Conservation (phyloP, 495 filamentous ascomycete genomes). For the Aspergillus heteromorphus region DNA sequence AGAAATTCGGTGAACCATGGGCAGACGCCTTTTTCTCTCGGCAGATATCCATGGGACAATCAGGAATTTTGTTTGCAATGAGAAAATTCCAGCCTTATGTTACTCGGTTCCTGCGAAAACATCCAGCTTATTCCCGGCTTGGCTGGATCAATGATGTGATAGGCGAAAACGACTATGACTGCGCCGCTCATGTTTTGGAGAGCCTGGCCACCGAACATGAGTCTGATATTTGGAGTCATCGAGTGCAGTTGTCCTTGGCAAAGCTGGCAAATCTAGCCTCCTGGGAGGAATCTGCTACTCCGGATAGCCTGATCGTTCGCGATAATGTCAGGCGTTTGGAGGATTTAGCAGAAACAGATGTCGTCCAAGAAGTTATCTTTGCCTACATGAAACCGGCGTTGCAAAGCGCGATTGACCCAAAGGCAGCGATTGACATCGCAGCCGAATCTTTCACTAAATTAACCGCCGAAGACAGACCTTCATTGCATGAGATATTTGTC, state of each 20-base stretch:
- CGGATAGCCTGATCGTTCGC: slow-evolving; percentile 19
- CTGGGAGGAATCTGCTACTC: slow-evolving; percentile 26
- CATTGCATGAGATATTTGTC: slow-evolving; percentile 58
- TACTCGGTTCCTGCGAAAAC: slow-evolving; percentile 68
- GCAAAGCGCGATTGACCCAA: slow-evolving; percentile 65
- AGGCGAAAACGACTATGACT: slow-evolving; percentile 62
- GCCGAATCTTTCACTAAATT: slow-evolving; percentile 59
- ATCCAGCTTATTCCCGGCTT: slow-evolving; percentile 65
- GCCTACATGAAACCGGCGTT: slow-evolving; percentile 52
- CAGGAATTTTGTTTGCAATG: slow-evolving; percentile 60
- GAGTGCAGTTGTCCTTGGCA: slow-evolving; percentile 81
- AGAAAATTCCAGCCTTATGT: slow-evolving; percentile 60
- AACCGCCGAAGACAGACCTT: slow-evolving; percentile 54
- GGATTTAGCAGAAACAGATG: slow-evolving; percentile 56
- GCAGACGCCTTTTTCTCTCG: slow-evolving; percentile 75
- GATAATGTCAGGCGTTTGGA: slow-evolving; percentile 46
- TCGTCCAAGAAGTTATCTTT: slow-evolving; percentile 71
- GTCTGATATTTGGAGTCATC: slow-evolving; percentile 78
- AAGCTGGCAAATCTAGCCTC: slow-evolving; percentile 73
- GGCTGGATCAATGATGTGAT: slow-evolving; percentile 91
- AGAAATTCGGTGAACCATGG: slow-evolving; percentile 67
- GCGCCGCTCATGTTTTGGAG: slow-evolving; percentile 62
- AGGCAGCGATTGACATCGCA: slow-evolving; percentile 68
- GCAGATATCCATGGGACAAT: slow-evolving; percentile 58
- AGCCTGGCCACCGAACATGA: slow-evolving; percentile 61